Evolutionary conservation across 1,284 basidiomycete genomes (phyloP).

Genomic region (Mycosarcoma maydis): DNA sequence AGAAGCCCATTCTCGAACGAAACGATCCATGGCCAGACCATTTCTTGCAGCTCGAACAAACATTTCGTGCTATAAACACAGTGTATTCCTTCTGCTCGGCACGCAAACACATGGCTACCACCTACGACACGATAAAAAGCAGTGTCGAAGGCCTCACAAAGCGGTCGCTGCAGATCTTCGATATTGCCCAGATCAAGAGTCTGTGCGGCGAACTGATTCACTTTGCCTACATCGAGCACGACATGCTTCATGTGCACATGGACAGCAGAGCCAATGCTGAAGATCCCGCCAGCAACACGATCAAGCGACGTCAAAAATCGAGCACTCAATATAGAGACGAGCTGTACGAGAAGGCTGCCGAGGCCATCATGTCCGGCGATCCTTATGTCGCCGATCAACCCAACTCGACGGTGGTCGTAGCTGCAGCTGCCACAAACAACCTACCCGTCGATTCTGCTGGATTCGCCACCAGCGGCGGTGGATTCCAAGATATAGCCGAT

Average conservation of each 20-base stretch:
- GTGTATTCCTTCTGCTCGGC: conserved; percentile 87
- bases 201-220: conserved; percentile 81
- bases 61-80: conserved; percentile 82
- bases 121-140: conserved; percentile 78
- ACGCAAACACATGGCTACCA: conserved; percentile 81
- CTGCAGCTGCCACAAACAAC: conserved; percentile 1
- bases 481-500: conserved; percentile 45
- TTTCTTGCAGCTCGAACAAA: conserved; percentile 67
- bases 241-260: conserved; percentile 75
- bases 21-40: conserved; percentile 67
- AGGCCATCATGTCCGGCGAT: conserved; percentile 27
- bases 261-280: conserved; percentile 43
- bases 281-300: conserved; percentile 35
- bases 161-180: conserved; percentile 78
- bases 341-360: conserved; percentile 41
- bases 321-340: conserved; percentile 33
- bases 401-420: conserved; percentile 7
- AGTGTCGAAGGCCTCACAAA: conserved; percentile 83
- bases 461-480: conserved; percentile 38
- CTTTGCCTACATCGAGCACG: conserved; percentile 81
- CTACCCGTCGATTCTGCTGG: conserved; percentile 31
- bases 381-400: conserved; percentile 19
- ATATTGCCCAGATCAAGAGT: conserved; percentile 88
- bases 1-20: conserved; percentile 34
- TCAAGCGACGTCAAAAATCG: conserved; percentile 24